phyloP scores from a whole-genome alignment of 345 rosid species.

The Dipteronia sinensis region DNA sequence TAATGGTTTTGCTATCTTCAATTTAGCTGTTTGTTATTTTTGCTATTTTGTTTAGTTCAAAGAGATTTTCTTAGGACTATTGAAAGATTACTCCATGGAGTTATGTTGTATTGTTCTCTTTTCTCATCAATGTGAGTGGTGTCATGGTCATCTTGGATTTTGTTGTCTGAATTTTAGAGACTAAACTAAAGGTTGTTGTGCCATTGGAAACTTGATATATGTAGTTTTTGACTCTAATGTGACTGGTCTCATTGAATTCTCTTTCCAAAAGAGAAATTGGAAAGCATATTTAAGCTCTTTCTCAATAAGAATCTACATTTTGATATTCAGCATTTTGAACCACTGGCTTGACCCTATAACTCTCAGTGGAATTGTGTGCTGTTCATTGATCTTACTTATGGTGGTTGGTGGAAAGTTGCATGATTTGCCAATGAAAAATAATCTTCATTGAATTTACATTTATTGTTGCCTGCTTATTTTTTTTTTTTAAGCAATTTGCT shows the following conservation, averaged over 20 bases:
- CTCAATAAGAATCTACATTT: not conserved
- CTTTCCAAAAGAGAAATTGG: not conserved
- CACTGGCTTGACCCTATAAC: not conserved
- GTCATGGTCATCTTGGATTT: not conserved
- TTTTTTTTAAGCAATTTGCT: not conserved
- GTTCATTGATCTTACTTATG: not conserved
- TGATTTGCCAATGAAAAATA: not conserved
- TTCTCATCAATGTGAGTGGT: not conserved
- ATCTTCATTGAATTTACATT: not conserved
- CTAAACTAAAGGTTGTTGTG: not conserved
- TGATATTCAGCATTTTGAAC: not conserved
- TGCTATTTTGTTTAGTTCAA: not conserved
- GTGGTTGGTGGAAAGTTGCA: not conserved
- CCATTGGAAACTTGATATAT: not conserved
- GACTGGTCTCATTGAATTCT: not conserved
- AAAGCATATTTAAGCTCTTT: not conserved
- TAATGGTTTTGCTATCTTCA: not conserved
- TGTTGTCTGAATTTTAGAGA: not conserved
- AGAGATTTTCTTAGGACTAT: not conserved
- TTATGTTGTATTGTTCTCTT: not conserved
- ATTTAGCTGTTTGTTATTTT: not conserved
- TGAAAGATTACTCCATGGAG: not conserved
- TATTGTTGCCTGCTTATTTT: constrained; percentile 1
- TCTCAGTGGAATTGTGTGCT: not conserved
- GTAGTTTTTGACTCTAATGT: not conserved